Evolutionary conservation across 306 rosid species (phyloP), one percentile per base, ranked within the genome.

Genomic region (Purshia tridentata): DNA sequence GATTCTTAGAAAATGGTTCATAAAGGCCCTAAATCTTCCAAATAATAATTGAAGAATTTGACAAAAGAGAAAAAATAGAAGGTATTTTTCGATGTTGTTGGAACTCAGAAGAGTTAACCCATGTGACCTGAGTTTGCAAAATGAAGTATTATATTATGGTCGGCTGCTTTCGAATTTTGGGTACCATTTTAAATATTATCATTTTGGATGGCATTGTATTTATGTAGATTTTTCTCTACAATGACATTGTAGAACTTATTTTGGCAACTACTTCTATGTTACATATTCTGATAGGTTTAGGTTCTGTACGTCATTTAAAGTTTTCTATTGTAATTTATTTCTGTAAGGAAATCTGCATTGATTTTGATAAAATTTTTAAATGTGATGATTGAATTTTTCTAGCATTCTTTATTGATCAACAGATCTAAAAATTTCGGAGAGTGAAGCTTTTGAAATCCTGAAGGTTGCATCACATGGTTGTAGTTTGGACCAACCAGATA

Each of bases 391-490:
- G 42, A 55, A 70, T 66, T 47, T 22, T n/a, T n/a, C n/a, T 67
- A 59, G 71, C 70, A 47, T 65, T 37, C 41, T 9, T 58, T 69
- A 40, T 80, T 77, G 52, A 79, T 78, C 15, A 22, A 61, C 88
- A 91, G 99, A 86, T 48, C 51, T 94, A 37, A 83, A 78, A 62
- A 86, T 94, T 63, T 74, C 87, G 2, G 90, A 88, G 35, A 69
- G 63, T 74, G 94, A 88, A 73, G 96, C 99, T 73, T 61, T 48
- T n/a, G 90, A 89, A 72, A 88, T 94, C 87, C 81, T 81, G 70
- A 85, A 86, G 65, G 74, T 65, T 77, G 96, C 94, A 63, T 79
- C 85, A 48, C 80, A 44, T 63, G 60, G 79, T 45, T 61, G 80
- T 83, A 79, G 85, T 80, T 61, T 76, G 83, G 95, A 86, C 15